Percentiles rank a stretch among this genome's conserved stretches.
Evolutionary conservation across 139 green algal genomes (phyloP).

Genomic region (Micromonas pusilla): DNA sequence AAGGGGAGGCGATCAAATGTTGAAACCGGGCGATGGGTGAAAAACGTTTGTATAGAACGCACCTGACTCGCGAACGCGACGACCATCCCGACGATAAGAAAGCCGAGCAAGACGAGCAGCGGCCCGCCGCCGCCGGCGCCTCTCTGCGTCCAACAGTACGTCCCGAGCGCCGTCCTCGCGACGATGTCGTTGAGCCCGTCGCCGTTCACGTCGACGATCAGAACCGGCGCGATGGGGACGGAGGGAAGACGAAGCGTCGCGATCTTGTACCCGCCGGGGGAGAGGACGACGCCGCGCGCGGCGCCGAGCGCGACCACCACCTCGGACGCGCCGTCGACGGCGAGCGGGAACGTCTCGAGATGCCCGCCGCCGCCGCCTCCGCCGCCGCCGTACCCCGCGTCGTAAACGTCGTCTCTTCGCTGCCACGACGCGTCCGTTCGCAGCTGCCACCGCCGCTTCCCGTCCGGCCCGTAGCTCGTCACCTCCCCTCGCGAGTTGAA

Average conservation of each 20-base stretch:
- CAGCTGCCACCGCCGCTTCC: constrained; percentile 1
- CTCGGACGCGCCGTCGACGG: background rate
- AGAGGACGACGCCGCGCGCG: background rate
- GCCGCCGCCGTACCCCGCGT: too few species aligned
- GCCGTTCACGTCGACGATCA: background rate
- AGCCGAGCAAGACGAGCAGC: background rate
- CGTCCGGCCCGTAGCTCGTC: constrained; percentile 19
- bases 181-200: constrained; percentile 13
- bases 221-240: background rate
- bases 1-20: too few species aligned
- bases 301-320: background rate
- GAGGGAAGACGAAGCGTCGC: background rate
- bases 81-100: background rate
- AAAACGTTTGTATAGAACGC: too few species aligned
- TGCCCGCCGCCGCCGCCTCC: background rate
- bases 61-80: background rate
- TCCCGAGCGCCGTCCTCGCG: background rate
- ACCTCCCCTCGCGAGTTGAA: constrained; percentile 12
- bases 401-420: background rate
- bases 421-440: constrained; percentile 1
- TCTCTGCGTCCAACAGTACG: constrained; percentile 1
- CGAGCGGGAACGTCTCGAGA: background rate
- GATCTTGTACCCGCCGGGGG: background rate
- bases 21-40: too few species aligned
- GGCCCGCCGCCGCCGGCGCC: background rate